These are phyloP conservation scores for Amylocarpus encephaloides DNA, from an alignment of 2,329 filamentous ascomycete species.

Conservation along the genomic window DNA sequence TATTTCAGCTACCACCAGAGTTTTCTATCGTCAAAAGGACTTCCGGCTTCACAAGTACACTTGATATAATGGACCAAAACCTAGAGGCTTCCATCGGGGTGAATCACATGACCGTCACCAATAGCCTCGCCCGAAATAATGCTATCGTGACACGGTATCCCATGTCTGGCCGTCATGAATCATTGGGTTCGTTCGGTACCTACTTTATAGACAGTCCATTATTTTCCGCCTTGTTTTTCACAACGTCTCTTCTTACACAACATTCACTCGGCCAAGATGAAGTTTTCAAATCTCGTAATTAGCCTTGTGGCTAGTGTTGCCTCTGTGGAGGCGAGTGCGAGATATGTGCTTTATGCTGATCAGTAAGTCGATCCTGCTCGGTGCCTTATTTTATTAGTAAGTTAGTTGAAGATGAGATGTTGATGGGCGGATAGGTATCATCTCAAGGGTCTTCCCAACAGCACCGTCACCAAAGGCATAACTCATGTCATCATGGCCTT, in stretches of 20 bases:
- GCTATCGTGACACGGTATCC: no score
- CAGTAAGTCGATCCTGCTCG: slow-evolving; percentile 1
- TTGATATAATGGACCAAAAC: no score
- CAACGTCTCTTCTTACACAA: background rate
- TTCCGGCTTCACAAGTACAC: no score
- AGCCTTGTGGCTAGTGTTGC: slow-evolving; percentile 1
- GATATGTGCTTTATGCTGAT: slow-evolving; percentile 26
- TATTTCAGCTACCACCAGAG: no score
- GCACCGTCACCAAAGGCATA: slow-evolving; percentile 15
- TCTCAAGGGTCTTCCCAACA: slow-evolving; percentile 14
- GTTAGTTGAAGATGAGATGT: no score
- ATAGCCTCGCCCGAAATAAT: no score
- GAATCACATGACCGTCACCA: no score
- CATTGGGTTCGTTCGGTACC: no score
- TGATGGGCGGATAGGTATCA: background rate
- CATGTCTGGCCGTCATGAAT: no score
- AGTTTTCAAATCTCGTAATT: slow-evolving; percentile 7
- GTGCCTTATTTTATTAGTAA: no score
- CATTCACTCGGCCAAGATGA: slow-evolving; percentile 10
- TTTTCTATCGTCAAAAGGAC: no score
- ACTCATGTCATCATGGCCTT: slow-evolving; percentile 20
- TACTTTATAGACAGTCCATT: background rate
- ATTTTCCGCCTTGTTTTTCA: background rate
- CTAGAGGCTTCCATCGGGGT: no score
- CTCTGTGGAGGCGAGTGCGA: slow-evolving; percentile 13